Conservation (phyloP, 176 grass and related monocot genomes). For the Olyra latifolia region DNA sequence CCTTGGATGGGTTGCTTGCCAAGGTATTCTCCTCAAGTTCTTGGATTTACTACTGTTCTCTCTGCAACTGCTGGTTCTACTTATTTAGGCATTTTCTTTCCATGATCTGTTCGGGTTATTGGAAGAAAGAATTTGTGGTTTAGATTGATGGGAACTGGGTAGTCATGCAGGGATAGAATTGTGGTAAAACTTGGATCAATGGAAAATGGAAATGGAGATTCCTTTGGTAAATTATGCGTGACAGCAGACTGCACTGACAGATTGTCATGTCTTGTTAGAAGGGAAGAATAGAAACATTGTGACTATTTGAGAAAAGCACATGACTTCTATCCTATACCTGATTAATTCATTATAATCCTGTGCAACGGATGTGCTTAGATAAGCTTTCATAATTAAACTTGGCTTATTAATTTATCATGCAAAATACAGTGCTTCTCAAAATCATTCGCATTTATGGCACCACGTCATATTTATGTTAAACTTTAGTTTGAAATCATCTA, state of each 20-base stretch:
- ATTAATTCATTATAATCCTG: neutral
- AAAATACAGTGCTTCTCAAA: neutral
- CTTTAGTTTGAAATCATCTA: conserved; percentile 6
- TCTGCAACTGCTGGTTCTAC: neutral
- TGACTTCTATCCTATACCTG: neutral
- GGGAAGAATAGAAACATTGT: neutral
- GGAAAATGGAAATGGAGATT: neutral
- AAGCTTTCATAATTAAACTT: neutral
- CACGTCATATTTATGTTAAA: neutral
- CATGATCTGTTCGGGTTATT: neutral
- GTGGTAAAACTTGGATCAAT: neutral
- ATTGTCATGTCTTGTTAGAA: neutral
- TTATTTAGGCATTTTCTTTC: neutral
- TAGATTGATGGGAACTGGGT: neutral
- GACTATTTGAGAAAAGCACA: neutral
- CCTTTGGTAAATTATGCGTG: neutral
- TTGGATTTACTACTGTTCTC: neutral
- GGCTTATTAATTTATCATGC: neutral
- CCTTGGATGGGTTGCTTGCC: conserved; percentile 82
- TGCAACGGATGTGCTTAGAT: neutral
- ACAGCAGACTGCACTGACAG: neutral
- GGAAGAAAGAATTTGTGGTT: neutral
- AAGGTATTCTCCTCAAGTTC: conserved; percentile 53
- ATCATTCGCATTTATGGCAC: neutral
- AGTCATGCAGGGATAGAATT: neutral